Evolutionary conservation across 169 alveolate species (phyloP).

Genomic region (Plasmodium reichenowi): DNA sequence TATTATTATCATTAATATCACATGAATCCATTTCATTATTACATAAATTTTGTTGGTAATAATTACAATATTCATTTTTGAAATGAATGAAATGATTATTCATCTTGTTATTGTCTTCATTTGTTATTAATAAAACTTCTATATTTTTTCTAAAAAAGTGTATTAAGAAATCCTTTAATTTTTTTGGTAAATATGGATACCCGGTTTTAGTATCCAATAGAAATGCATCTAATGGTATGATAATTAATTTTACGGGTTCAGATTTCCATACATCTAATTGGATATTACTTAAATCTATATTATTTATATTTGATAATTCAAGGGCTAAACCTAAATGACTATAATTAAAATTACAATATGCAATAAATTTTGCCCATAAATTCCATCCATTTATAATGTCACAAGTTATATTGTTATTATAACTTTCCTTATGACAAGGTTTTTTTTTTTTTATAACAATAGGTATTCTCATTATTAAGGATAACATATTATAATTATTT

Average conservation of each 20-base stretch:
- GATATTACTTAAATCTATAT: conserved; percentile 26
- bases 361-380: conserved; percentile 55
- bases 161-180: conserved; percentile 53
- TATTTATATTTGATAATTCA: conserved; percentile 44
- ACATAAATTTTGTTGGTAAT: no score
- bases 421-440: neutral
- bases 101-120: neutral
- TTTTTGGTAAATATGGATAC: conserved; percentile 71
- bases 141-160: conserved; percentile 72
- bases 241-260: conserved; percentile 73
- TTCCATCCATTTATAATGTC: conserved; percentile 61
- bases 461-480: conserved; percentile 50
- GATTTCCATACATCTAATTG: conserved; percentile 75
- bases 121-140: conserved; percentile 29
- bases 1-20: neutral
- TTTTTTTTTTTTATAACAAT: neutral
- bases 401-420: neutral
- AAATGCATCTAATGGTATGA: conserved; percentile 65
- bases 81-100: neutral
- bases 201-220: conserved; percentile 39
- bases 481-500: conserved; percentile 34
- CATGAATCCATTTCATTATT: no score
- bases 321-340: conserved; percentile 40
- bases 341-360: conserved; percentile 53
- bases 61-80: conserved; percentile 7